Conservation (phyloP, 2,329 filamentous ascomycete species). For the Trichoderma sp. region DNA sequence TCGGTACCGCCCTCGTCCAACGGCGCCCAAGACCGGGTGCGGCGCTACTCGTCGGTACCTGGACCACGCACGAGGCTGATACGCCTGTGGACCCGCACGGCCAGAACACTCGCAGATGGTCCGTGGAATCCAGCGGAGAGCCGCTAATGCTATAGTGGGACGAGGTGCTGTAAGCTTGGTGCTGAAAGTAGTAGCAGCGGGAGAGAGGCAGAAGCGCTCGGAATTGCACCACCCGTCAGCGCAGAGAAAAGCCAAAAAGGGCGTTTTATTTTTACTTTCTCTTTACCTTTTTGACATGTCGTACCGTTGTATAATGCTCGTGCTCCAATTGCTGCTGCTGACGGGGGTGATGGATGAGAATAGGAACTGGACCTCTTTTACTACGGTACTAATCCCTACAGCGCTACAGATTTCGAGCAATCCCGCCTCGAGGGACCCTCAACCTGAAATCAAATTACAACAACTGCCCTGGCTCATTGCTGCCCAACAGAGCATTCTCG, state of each 20-base stretch:
- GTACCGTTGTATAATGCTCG: neutral
- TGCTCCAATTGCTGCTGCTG: conserved; percentile 2
- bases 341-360: neutral
- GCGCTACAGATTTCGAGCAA: neutral
- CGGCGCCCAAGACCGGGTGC: conserved; percentile 4
- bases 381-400: too few species aligned
- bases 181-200: neutral
- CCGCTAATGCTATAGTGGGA: neutral
- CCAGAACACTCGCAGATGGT: conserved; percentile 19
- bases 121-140: neutral
- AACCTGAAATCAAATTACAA: neutral
- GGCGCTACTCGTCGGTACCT: neutral
- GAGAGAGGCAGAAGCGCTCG: neutral
- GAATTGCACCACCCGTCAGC: too few species aligned
- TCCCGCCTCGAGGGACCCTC: neutral
- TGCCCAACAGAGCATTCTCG: neutral
- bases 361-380: too few species aligned
- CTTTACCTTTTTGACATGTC: neutral
- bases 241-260: too few species aligned
- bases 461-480: neutral
- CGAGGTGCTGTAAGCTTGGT: neutral
- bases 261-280: neutral
- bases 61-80: conserved; percentile 22
- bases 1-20: conserved; percentile 12
- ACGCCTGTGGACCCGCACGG: conserved; percentile 15